Evolutionary conservation across 202 grass and related monocot genomes (phyloP).

Genomic region (Miscanthus sacchariflorus): DNA sequence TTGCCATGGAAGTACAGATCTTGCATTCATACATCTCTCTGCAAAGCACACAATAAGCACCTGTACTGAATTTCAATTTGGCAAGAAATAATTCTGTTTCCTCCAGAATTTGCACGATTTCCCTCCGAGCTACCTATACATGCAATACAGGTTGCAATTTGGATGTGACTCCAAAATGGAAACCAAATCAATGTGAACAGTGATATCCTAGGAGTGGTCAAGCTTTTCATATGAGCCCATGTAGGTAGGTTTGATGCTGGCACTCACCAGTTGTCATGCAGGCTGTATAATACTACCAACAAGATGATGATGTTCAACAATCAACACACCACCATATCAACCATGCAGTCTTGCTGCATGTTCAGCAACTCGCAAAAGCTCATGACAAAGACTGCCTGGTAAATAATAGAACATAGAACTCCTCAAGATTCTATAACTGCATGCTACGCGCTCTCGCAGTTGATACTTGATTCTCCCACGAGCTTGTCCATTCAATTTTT

Average conservation of each 20-base stretch:
- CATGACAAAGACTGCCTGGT: slow-evolving; percentile 17
- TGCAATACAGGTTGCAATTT: background rate
- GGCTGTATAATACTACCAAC: background rate
- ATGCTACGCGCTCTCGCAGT: background rate
- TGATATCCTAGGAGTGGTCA: background rate
- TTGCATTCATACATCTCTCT: slow-evolving; percentile 13
- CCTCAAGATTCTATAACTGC: background rate
- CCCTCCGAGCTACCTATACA: slow-evolving; percentile 4
- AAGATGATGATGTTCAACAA: background rate
- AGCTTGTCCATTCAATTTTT: background rate
- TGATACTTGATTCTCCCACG: slow-evolving; percentile 35
- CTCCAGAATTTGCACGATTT: background rate
- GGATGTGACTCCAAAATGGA: background rate
- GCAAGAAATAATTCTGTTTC: background rate
- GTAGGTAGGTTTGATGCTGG: background rate
- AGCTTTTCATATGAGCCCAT: slow-evolving; percentile 11
- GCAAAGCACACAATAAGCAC: background rate
- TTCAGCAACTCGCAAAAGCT: background rate
- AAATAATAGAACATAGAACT: background rate
- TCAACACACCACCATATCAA: background rate
- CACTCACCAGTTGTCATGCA: background rate
- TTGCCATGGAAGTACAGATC: background rate
- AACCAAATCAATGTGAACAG: background rate
- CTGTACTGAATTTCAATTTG: slow-evolving; percentile 13
- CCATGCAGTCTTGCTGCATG: slow-evolving; percentile 17